Percentiles rank a stretch among this genome's conserved stretches.
Conservation (phyloP, 768 basidiomycete genomes). For the Chalciporus sphaerocephalus region DNA sequence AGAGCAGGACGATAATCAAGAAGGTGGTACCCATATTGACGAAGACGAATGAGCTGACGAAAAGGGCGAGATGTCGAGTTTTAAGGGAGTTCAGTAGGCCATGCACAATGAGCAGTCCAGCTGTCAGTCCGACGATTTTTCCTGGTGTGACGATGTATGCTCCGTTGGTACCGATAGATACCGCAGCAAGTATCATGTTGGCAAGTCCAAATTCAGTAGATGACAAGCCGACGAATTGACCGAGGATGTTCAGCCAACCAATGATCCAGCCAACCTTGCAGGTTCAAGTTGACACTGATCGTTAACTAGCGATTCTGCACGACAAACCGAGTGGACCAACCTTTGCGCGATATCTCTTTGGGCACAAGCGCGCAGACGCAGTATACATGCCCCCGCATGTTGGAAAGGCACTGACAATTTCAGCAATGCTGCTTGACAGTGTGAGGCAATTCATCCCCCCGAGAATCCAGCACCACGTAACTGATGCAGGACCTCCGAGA, state of each 20-base stretch:
- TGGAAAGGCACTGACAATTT: constrained; percentile 31
- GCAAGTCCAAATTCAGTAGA: constrained; percentile 38
- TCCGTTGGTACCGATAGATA: constrained; percentile 25
- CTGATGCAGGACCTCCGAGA: constrained; percentile 35
- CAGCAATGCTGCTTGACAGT: constrained; percentile 28
- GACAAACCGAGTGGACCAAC: constrained; percentile 31
- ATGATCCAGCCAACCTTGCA: constrained; percentile 31
- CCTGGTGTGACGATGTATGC: constrained; percentile 34
- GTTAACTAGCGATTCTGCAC: background rate
- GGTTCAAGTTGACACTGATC: background rate
- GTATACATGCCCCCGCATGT: constrained; percentile 46
- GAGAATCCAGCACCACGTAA: constrained; percentile 36
- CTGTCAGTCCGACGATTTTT: constrained; percentile 40
- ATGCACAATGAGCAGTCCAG: constrained; percentile 38
- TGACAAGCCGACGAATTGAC: constrained; percentile 25
- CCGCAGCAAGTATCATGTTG: constrained; percentile 30
- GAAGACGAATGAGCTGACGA: constrained; percentile 38
- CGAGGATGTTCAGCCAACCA: constrained; percentile 32
- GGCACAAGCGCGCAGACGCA: constrained; percentile 74
- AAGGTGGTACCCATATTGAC: constrained; percentile 42
- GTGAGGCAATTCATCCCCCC: constrained; percentile 27
- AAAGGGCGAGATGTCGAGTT: constrained; percentile 33
- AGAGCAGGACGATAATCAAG: constrained; percentile 41
- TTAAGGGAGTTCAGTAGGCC: constrained; percentile 44
- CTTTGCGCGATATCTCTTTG: constrained; percentile 57